Percentiles rank a stretch among this genome's conserved stretches.
Conservation (phyloP, 352 stramenopile species). For the Thraustochytrium sp. region DNA sequence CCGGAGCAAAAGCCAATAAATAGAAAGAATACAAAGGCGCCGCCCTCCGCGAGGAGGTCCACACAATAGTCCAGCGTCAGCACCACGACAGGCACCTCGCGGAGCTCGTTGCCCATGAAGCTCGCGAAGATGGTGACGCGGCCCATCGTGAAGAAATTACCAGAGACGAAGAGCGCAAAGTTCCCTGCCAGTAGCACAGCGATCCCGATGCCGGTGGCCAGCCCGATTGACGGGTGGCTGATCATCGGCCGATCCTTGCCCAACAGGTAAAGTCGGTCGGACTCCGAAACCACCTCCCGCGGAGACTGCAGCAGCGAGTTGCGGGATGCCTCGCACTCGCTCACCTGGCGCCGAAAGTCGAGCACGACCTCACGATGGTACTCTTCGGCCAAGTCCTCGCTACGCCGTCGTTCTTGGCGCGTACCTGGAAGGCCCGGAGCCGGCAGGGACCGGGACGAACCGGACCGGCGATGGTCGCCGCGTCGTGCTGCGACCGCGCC, state of each 20-base stretch:
- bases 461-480: too few relatives aligned
- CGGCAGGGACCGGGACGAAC: too few relatives aligned
- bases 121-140: slow-evolving; percentile 27
- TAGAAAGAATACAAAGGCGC: slow-evolving; percentile 4
- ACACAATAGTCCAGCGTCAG: slow-evolving; percentile 37
- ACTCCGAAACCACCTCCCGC: slow-evolving; percentile 11
- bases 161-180: slow-evolving; percentile 25
- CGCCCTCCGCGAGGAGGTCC: background rate
- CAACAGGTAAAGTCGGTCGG: slow-evolving; percentile 5
- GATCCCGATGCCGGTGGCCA: background rate
- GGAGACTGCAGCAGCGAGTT: slow-evolving; percentile 22
- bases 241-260: slow-evolving; percentile 20
- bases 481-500: too few relatives aligned
- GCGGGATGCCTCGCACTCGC: background rate
- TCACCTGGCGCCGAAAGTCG: slow-evolving; percentile 14
- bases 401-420: too few relatives aligned
- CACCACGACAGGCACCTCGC: background rate
- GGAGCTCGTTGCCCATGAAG: background rate
- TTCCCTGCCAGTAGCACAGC: background rate
- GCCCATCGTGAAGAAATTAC: slow-evolving; percentile 32
- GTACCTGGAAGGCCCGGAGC: too few relatives aligned
- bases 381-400: background rate
- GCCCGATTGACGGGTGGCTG: slow-evolving; percentile 13
- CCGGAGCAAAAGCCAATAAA: slow-evolving; percentile 41
- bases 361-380: slow-evolving; percentile 20